Evolutionary conservation across 1,284 basidiomycete species (phyloP).

Genomic region (Phlebopus sp.): DNA sequence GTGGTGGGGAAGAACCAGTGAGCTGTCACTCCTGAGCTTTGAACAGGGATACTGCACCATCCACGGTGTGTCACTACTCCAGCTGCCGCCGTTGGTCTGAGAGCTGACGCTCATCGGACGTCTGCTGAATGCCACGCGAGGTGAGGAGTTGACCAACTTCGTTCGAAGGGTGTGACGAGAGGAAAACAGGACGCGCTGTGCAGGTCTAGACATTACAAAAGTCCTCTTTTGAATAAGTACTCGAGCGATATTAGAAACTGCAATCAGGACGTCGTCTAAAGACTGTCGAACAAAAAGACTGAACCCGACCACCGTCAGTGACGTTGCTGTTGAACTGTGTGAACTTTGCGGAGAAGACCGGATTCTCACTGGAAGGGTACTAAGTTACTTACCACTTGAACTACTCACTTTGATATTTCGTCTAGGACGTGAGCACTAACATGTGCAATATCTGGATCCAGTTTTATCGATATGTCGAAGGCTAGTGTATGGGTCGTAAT

Average conservation of each 20-base stretch:
- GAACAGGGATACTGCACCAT: slow-evolving; percentile 22
- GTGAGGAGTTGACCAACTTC: slow-evolving; percentile 9
- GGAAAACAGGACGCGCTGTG: slow-evolving; percentile 15
- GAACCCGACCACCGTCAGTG: too few species aligned
- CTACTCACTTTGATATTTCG: too few species aligned
- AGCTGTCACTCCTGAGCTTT: background rate
- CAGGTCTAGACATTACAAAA: slow-evolving; percentile 20
- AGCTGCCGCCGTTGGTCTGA: slow-evolving; percentile 18
- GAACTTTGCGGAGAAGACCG: slow-evolving; percentile 32
- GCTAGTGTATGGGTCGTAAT: too few species aligned
- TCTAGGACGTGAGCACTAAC: too few species aligned
- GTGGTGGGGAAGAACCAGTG: background rate
- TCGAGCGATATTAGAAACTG: background rate
- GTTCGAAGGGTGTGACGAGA: slow-evolving; percentile 17
- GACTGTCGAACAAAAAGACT: slow-evolving; percentile 6
- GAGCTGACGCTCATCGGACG: slow-evolving; percentile 29
- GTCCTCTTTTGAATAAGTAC: background rate
- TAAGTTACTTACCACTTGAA: too few species aligned
- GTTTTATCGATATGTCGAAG: too few species aligned
- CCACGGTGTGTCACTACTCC: slow-evolving; percentile 26
- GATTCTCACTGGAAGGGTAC: too few species aligned
- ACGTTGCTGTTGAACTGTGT: slow-evolving; percentile 25
- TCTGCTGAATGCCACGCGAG: slow-evolving; percentile 13
- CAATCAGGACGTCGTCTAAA: slow-evolving; percentile 12
- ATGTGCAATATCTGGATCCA: too few species aligned